phyloP scores from a whole-genome alignment of 768 basidiomycete genomes.

The Ramaria rubella region DNA sequence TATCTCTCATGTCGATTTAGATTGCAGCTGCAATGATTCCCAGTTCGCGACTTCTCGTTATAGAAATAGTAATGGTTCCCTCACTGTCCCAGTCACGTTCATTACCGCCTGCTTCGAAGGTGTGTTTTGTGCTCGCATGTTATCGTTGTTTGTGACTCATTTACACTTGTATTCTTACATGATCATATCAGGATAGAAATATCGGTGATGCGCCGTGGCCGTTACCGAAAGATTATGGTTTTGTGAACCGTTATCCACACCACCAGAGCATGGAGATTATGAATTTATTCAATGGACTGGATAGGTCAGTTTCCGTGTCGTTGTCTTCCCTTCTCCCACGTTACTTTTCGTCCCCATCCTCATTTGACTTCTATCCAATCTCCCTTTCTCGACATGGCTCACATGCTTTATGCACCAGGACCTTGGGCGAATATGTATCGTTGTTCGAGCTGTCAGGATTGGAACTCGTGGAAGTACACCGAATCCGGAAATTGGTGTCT shows the following conservation, averaged over 20 bases:
- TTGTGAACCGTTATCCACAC: conserved; percentile 5
- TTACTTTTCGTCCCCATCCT: too few species aligned
- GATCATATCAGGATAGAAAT: background rate
- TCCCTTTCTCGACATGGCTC: background rate
- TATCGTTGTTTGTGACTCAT: too few species aligned
- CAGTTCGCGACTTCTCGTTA: conserved; percentile 3
- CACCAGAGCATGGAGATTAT: conserved; percentile 11
- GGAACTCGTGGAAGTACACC: conserved; percentile 6
- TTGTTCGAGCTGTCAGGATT: background rate
- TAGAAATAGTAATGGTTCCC: background rate
- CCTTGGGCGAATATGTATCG: background rate
- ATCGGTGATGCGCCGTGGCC: conserved; percentile 4
- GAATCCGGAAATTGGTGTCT: conserved; percentile 2
- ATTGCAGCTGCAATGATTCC: conserved; percentile 9
- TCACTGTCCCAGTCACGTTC: background rate
- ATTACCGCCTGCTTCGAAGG: background rate
- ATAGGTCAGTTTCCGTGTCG: background rate
- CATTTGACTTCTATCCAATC: too few species aligned
- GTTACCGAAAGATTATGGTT: conserved; percentile 6
- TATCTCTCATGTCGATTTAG: too few species aligned
- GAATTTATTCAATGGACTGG: background rate
- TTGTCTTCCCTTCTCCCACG: too few species aligned
- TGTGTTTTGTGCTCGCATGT: too few species aligned
- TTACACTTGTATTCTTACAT: too few species aligned
- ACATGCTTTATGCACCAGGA: background rate